Conservation (phyloP, 768 basidiomycete species). For the Lactarius hatsudake region DNA sequence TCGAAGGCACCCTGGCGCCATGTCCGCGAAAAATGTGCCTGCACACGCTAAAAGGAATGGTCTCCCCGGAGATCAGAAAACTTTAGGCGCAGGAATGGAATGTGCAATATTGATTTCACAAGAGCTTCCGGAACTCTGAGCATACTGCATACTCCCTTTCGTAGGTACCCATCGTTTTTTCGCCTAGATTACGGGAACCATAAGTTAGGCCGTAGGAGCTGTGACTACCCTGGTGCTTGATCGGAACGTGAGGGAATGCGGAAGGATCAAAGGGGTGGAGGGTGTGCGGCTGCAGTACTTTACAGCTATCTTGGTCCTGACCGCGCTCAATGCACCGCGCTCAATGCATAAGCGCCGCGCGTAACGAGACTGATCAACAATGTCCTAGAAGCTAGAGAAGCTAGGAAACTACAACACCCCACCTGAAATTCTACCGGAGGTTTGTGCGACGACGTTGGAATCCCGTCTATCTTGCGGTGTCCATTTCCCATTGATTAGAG, state of each 20-base stretch:
- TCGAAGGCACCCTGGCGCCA: background rate
- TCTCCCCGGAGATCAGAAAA: background rate
- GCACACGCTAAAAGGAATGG: background rate
- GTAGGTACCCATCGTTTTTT: background rate
- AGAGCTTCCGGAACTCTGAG: background rate
- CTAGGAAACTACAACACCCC: background rate
- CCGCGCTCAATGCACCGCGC: background rate
- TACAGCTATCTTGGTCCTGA: background rate
- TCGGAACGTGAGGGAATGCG: background rate
- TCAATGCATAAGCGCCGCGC: background rate
- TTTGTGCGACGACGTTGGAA: background rate
- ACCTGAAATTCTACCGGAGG: background rate
- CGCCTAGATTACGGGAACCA: background rate
- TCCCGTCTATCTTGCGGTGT: background rate
- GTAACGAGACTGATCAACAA: background rate
- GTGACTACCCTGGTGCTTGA: background rate
- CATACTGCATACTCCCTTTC: background rate
- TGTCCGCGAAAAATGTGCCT: background rate
- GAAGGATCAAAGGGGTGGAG: background rate
- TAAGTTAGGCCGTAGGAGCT: background rate
- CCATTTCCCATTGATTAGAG: background rate
- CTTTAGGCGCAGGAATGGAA: background rate
- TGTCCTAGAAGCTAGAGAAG: background rate
- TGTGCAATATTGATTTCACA: background rate
- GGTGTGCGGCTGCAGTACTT: background rate